Conservation (phyloP, 306 rosid genomes). For the Inga leiocalycina region DNA sequence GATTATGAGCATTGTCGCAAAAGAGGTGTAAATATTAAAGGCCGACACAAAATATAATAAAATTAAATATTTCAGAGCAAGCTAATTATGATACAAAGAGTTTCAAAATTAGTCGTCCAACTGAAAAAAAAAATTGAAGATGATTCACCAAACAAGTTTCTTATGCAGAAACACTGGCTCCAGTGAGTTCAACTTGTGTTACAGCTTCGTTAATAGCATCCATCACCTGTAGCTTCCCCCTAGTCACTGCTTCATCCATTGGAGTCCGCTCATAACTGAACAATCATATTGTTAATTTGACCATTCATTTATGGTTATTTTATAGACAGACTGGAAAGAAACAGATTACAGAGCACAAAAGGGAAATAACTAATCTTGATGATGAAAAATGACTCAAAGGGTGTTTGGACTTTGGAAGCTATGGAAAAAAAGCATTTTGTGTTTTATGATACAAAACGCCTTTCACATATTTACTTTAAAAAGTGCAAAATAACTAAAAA, state of each 20-base stretch:
- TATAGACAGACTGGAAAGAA: neutral
- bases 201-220: constrained; percentile 80
- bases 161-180: constrained; percentile 47
- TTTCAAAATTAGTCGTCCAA: neutral
- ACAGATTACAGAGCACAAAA: neutral
- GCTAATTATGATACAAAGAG: neutral
- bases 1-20: neutral
- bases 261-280: constrained; percentile 87
- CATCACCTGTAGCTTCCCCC: constrained; percentile 67
- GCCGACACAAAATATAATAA: neutral
- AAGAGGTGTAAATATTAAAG: neutral
- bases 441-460: too few relatives aligned
- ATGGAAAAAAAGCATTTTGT: too few relatives aligned
- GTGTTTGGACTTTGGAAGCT: too few relatives aligned
- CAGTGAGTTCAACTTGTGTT: constrained; percentile 66
- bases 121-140: neutral
- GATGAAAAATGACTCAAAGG: neutral
- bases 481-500: too few relatives aligned
- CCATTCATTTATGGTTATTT: neutral
- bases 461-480: too few relatives aligned
- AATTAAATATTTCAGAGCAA: neutral
- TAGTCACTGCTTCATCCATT: constrained; percentile 80
- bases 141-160: constrained; percentile 13
- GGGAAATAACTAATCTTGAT: neutral
- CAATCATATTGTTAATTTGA: constrained; percentile 19